These are phyloP conservation scores for Fusarium sp. DNA, from an alignment of 2,329 filamentous ascomycete genomes.

Conservation along the genomic window DNA sequence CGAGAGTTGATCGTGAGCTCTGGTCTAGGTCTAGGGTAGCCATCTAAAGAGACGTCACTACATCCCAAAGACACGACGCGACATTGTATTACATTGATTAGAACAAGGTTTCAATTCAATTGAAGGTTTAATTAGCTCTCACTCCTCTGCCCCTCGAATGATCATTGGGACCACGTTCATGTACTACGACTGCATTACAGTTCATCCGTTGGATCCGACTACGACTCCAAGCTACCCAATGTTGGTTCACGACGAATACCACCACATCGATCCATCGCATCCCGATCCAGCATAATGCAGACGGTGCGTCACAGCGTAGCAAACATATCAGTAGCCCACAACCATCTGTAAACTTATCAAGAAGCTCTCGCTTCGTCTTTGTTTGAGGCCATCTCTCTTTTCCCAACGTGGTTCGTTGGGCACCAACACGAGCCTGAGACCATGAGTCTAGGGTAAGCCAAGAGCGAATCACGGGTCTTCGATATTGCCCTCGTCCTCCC, in stretches of 20 bases:
- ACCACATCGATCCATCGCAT: neutral
- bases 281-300: conserved; percentile 31
- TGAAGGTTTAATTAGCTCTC: neutral
- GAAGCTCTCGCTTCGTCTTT: conserved; percentile 11
- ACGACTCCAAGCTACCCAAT: conserved; percentile 1
- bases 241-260: conserved; percentile 12
- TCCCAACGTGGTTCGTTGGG: conserved; percentile 35
- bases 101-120: neutral
- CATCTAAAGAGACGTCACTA: neutral
- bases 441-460: conserved; percentile 32
- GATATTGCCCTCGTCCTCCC: conserved; percentile 35
- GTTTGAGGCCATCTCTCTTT: conserved; percentile 16
- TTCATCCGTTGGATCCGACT: conserved; percentile 19
- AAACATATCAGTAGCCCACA: conserved; percentile 5
- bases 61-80: neutral
- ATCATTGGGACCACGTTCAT: conserved; percentile 32
- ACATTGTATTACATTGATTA: neutral
- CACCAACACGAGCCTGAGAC: conserved; percentile 33
- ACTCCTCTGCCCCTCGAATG: neutral
- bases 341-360: conserved; percentile 9
- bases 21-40: conserved; percentile 22
- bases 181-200: conserved; percentile 10
- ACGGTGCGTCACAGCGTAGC: conserved; percentile 18
- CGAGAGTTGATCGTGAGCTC: neutral
- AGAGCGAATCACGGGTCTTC: conserved; percentile 20